phyloP scores from a whole-genome alignment of 2,329 filamentous ascomycete species.

The Fusarium albidum region DNA sequence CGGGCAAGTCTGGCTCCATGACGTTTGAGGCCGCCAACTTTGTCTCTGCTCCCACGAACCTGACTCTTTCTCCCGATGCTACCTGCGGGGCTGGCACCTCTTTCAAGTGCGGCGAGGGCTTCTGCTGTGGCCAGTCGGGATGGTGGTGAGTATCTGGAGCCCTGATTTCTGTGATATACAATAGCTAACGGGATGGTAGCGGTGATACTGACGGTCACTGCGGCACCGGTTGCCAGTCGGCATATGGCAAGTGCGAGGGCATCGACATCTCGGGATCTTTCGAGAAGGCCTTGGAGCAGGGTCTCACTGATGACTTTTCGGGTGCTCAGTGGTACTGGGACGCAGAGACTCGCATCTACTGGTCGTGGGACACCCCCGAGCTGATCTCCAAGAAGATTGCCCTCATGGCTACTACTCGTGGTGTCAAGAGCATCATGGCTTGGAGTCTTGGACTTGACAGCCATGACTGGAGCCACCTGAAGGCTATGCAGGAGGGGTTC shows the following conservation, averaged over 20 bases:
- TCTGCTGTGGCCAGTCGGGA: slow-evolving; percentile 32
- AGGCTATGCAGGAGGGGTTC: slow-evolving; percentile 48
- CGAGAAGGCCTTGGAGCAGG: slow-evolving; percentile 50
- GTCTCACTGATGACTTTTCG: slow-evolving; percentile 54
- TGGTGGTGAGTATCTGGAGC: slow-evolving; percentile 30
- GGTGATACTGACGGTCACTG: slow-evolving; percentile 33
- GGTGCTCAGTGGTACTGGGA: slow-evolving; percentile 67
- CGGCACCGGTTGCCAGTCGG: slow-evolving; percentile 30
- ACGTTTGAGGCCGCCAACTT: slow-evolving; percentile 50
- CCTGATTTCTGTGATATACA: not conserved
- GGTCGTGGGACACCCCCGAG: slow-evolving; percentile 63
- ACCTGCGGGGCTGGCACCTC: slow-evolving; percentile 31
- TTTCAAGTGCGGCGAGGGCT: slow-evolving; percentile 22
- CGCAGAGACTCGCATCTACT: slow-evolving; percentile 53
- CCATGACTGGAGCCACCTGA: slow-evolving; percentile 52
- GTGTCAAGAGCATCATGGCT: slow-evolving; percentile 60
- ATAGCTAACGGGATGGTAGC: slow-evolving; percentile 2
- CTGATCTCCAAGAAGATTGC: slow-evolving; percentile 58
- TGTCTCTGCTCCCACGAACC: slow-evolving; percentile 22
- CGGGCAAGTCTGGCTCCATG: slow-evolving; percentile 55
- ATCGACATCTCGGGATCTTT: slow-evolving; percentile 44
- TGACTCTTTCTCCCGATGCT: slow-evolving; percentile 26
- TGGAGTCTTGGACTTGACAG: slow-evolving; percentile 63
- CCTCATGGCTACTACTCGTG: slow-evolving; percentile 49
- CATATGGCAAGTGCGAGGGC: slow-evolving; percentile 31